Percentiles rank a stretch among this genome's conserved stretches.
phyloP scores from a whole-genome alignment of 257 asterid species.

The Solanum infundibuliforme region DNA sequence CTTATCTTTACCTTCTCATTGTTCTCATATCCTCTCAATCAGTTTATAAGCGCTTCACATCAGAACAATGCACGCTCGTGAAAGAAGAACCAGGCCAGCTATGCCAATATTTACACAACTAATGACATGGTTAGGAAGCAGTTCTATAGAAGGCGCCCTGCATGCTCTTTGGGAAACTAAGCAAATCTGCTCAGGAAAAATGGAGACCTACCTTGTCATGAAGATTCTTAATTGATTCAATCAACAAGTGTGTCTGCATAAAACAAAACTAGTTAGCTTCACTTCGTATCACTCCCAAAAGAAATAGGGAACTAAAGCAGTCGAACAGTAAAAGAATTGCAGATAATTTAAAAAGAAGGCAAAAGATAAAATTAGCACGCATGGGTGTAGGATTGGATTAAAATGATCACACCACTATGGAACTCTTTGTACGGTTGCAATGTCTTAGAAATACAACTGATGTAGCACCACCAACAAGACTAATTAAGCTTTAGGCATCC shows the following conservation, averaged over 20 bases:
- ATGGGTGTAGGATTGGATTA: not conserved
- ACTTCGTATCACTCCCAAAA: not conserved
- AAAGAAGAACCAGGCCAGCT: not conserved
- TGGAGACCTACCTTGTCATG: slow-evolving; percentile 34
- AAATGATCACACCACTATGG: not conserved
- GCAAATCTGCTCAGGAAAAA: not conserved
- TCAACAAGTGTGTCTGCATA: slow-evolving; percentile 32
- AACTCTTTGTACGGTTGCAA: not conserved
- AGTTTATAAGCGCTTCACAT: not conserved
- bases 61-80: not conserved
- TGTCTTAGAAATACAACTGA: not conserved
- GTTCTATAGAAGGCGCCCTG: not conserved
- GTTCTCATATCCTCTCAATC: not conserved
- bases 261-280: not conserved
- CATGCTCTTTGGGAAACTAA: not conserved
- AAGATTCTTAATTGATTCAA: slow-evolving; percentile 31
- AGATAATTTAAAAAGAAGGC: not conserved
- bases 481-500: not conserved
- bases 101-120: not conserved
- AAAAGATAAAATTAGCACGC: not conserved
- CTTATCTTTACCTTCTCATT: not conserved
- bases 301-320: not conserved
- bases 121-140: not conserved
- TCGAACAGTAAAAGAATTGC: not conserved
- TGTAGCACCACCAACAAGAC: not conserved